These are phyloP conservation scores for Alternaria sp. DNA, from an alignment of 2,329 filamentous ascomycete genomes.

Conservation along the genomic window DNA sequence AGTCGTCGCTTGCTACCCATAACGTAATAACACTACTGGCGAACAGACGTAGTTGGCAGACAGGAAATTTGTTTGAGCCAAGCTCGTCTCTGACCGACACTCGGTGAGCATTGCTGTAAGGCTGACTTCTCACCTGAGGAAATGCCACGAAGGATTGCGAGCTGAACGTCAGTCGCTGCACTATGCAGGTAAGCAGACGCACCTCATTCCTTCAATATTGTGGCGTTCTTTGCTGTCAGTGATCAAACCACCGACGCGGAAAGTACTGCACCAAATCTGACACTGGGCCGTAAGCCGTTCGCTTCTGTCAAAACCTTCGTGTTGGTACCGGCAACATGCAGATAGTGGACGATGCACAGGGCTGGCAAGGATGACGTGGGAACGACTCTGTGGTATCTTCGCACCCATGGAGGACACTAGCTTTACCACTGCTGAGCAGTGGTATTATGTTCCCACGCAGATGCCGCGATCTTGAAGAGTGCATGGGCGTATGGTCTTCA, in stretches of 20 bases:
- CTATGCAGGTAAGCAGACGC: conserved; percentile 24
- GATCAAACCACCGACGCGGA: conserved; percentile 3
- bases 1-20: background rate
- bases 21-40: background rate
- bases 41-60: background rate
- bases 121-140: conserved; percentile 9
- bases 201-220: conserved; percentile 28
- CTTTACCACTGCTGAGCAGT: background rate
- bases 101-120: conserved; percentile 4
- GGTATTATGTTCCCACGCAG: background rate
- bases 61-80: background rate
- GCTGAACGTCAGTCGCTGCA: conserved; percentile 7
- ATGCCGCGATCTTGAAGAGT: background rate
- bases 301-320: conserved; percentile 10
- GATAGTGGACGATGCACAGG: background rate
- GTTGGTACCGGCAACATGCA: background rate
- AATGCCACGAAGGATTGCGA: conserved; percentile 2
- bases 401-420: background rate
- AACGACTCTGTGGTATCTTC: background rate
- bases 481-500: background rate
- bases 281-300: conserved; percentile 12
- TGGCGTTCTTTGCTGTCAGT: conserved; percentile 27
- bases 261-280: conserved; percentile 10
- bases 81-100: background rate
- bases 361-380: background rate